Conservation (phyloP, 176 grass and related monocot genomes). For the Thinopyrum elongatum region DNA sequence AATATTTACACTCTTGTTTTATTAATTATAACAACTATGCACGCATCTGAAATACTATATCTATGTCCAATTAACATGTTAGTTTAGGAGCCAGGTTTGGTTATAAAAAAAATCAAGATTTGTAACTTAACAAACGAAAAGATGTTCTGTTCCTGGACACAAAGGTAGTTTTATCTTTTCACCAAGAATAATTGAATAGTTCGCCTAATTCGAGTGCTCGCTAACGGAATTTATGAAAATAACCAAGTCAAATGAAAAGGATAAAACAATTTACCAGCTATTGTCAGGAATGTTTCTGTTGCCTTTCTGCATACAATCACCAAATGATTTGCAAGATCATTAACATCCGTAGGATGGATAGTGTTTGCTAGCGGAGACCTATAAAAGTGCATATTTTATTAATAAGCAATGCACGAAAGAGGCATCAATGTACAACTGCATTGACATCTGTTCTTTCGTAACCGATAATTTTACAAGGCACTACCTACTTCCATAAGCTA, state of each 20-base stretch:
- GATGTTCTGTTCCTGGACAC: conserved; percentile 1
- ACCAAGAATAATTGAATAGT: not conserved
- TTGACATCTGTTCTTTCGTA: not conserved
- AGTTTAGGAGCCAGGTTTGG: not conserved
- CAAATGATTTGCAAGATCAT: conserved; percentile 51
- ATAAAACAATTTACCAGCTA: conserved; percentile 35
- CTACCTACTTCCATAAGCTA: not conserved
- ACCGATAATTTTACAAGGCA: not conserved
- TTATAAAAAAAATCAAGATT: not conserved
- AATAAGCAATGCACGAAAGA: conserved; percentile 27
- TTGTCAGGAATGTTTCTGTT: conserved; percentile 30
- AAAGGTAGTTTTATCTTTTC: conserved; percentile 9
- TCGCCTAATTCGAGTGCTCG: not conserved
- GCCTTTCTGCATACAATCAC: conserved; percentile 50
- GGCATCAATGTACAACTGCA: conserved; percentile 14
- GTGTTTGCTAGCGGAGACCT: conserved; percentile 67
- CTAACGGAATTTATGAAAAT: not conserved
- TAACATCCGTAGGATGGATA: conserved; percentile 42
- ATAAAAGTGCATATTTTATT: conserved; percentile 12
- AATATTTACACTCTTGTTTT: not conserved
- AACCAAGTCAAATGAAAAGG: conserved; percentile 7
- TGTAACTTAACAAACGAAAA: not conserved
- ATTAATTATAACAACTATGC: not conserved
- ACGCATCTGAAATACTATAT: not conserved
- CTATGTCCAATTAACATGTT: not conserved